Conservation (phyloP, 1,284 basidiomycete genomes). For the Schizopora paradoxa region DNA sequence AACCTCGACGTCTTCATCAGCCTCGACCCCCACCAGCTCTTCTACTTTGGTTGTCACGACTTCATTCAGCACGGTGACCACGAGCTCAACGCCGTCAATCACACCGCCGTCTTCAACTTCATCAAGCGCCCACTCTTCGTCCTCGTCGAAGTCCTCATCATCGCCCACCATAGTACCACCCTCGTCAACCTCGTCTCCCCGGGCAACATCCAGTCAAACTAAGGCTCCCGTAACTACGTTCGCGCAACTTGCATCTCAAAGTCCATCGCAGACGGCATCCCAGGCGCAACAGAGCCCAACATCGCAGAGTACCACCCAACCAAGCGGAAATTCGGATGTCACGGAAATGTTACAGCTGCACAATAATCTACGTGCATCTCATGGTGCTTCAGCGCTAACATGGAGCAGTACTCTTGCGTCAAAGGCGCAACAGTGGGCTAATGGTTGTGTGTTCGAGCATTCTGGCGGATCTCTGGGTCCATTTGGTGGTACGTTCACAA, state of each 20-base stretch:
- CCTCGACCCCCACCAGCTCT: not conserved
- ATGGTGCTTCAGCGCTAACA: constrained; percentile 51
- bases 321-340: constrained; percentile 23
- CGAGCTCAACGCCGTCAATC: not conserved
- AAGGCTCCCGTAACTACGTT: not conserved
- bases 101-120: not conserved
- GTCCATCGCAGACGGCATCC: too few species aligned
- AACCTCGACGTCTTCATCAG: not conserved
- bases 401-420: constrained; percentile 52
- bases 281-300: too few species aligned
- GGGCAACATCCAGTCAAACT: not conserved
- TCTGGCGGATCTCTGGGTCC: constrained; percentile 57
- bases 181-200: not conserved
- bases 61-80: not conserved
- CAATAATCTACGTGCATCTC: constrained; percentile 52
- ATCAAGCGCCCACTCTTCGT: not conserved
- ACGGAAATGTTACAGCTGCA: constrained; percentile 49
- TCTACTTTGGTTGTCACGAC: not conserved
- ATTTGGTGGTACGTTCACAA: constrained; percentile 44
- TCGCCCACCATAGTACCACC: not conserved
- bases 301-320: too few species aligned
- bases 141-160: not conserved
- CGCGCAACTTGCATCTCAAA: not conserved
- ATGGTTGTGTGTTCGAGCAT: constrained; percentile 56
- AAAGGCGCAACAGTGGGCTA: constrained; percentile 61